phyloP scores from a whole-genome alignment of 2,329 filamentous ascomycete genomes.

The Phaeosphaeria sp. region DNA sequence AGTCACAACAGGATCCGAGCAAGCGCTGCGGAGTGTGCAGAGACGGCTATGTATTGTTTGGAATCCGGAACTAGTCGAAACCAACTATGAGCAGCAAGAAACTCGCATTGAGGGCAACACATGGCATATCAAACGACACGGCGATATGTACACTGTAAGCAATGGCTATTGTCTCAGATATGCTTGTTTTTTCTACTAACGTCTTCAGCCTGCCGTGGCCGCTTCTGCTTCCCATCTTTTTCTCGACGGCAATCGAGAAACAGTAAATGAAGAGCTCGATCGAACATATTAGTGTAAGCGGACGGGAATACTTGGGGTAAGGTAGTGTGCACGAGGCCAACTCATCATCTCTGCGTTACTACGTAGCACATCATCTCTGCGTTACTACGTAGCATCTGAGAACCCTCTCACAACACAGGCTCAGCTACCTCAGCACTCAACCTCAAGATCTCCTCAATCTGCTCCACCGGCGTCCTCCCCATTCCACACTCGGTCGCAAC shows the following conservation, averaged over 20 bases:
- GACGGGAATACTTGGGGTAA: too few species aligned
- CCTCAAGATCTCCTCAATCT: background rate
- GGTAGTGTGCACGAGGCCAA: too few species aligned
- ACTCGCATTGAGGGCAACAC: slow-evolving; percentile 8
- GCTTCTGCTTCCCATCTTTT: background rate
- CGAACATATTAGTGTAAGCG: slow-evolving; percentile 1
- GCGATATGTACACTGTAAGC: slow-evolving; percentile 5
- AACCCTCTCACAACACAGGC: background rate
- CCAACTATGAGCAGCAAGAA: slow-evolving; percentile 35
- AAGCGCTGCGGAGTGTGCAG: slow-evolving; percentile 22
- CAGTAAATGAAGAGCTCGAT: slow-evolving; percentile 1
- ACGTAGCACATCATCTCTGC: too few species aligned
- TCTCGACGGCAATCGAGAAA: background rate
- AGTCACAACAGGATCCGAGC: slow-evolving; percentile 8
- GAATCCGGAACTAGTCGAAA: slow-evolving; percentile 6
- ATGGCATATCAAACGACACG: slow-evolving; percentile 14
- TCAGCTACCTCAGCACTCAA: background rate
- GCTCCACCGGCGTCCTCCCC: slow-evolving; percentile 1
- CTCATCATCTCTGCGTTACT: too few species aligned
- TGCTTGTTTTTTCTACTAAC: background rate
- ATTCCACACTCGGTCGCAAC: background rate
- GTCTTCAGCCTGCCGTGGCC: background rate
- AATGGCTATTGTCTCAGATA: background rate
- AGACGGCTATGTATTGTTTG: slow-evolving; percentile 23
- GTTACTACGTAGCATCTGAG: too few species aligned